Base-by-base conservation (phyloP, 1,284 basidiomycete genomes). In the Heterobasidion parviporum region DNA sequence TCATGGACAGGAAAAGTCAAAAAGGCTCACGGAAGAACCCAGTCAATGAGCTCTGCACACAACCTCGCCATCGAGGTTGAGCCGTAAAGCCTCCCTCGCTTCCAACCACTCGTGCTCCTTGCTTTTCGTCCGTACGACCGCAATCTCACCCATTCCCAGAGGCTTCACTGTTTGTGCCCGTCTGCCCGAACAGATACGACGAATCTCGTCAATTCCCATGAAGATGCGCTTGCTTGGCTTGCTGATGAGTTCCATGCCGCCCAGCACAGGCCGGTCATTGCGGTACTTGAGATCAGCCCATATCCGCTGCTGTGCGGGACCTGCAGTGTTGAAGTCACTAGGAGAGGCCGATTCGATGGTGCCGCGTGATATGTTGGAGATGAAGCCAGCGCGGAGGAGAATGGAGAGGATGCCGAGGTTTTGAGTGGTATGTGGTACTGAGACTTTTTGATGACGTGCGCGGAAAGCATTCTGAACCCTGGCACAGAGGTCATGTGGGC, bases 241-340 rank as follows among this genome's bases (percentile, higher is more conserved):
- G 70, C 82, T 85, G 62, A 94, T 77, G 64, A 90, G 77, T 62
- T 82, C 77, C 83, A 92, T 89, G 61, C 76, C 66, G 54, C 74
- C 77, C 57, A 96, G 75, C 16, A 95, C 90, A 1, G 92, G 89
- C 34, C 83, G 72, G 71, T 95, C 91, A 61, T 91, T 85, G 53
- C 91, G 80, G 72, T 93, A 95, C 71, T 96, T 96, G 61, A 96
- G 82, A 59, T 90, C 83, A 2, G 89, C 89, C 92, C 93, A 94
- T 69, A 96, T 88, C 36, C 90, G 80, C 35, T 77, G 77, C 59
- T 90, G 76, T 1, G 82, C 74, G 34, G 83, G 81, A 60, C 71
- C 70, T 6, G 77, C 85, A 1, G 64, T 60, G 50, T 74, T 64
- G 66, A 91, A 95, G 9, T 75, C 75, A 0, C 65, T 61, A 0